Evolutionary conservation across 2,329 filamentous ascomycete species (phyloP).

Genomic region (Pseudogymnoascus sp.): DNA sequence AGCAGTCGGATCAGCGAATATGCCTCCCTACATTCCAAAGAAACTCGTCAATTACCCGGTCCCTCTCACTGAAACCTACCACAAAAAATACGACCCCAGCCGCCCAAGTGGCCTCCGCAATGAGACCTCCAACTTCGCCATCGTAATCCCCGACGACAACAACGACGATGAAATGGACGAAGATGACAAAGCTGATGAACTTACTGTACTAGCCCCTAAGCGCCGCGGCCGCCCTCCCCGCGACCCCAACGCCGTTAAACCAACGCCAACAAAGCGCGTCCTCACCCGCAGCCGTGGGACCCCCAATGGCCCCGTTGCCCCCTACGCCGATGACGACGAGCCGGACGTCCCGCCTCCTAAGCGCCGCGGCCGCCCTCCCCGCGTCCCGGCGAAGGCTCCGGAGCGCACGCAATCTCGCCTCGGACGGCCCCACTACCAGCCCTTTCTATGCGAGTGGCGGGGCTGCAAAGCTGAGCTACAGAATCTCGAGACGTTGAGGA

Average conservation of each 20-base stretch:
- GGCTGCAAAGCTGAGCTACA: conserved; percentile 53
- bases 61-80: neutral
- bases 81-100: neutral
- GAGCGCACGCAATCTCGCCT: neutral
- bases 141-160: neutral
- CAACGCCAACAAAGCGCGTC: neutral
- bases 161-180: neutral
- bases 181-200: neutral
- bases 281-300: neutral
- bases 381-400: neutral
- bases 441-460: conserved; percentile 54
- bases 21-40: neutral
- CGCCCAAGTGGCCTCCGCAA: conserved; percentile 7
- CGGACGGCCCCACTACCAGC: conserved; percentile 37
- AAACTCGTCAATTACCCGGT: neutral
- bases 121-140: neutral
- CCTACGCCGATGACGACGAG: neutral
- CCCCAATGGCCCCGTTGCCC: too few relatives aligned
- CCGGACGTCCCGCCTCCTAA: neutral
- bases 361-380: neutral
- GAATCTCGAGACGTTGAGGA: conserved; percentile 51
- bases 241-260: neutral
- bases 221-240: neutral
- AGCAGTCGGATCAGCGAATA: neutral
- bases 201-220: neutral